Evolutionary conservation across 2,329 filamentous ascomycete species (phyloP).

Genomic region (Uncinocarpus reesii): DNA sequence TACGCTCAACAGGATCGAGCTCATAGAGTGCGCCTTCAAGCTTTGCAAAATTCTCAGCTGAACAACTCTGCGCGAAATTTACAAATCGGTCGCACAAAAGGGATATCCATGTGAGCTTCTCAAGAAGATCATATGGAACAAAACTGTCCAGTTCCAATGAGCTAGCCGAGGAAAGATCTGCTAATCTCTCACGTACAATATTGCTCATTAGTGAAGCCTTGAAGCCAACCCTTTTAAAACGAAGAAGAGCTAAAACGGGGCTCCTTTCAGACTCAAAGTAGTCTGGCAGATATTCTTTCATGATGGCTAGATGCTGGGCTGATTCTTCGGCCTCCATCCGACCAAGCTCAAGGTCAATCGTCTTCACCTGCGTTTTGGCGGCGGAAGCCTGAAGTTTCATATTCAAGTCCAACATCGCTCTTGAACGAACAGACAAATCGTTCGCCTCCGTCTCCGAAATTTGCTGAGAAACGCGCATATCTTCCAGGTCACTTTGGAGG

Average conservation of each 20-base stretch:
- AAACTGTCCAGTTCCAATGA: slow-evolving; percentile 65
- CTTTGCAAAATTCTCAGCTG: slow-evolving; percentile 63
- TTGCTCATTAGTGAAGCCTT: slow-evolving; percentile 70
- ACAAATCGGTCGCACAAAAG: slow-evolving; percentile 77
- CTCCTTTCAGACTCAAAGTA: slow-evolving; percentile 69
- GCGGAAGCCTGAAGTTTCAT: slow-evolving; percentile 85
- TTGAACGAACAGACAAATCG: slow-evolving; percentile 75
- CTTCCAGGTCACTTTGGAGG: slow-evolving; percentile 75
- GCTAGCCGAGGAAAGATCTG: slow-evolving; percentile 54
- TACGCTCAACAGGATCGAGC: slow-evolving; percentile 81
- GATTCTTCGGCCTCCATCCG: slow-evolving; percentile 83
- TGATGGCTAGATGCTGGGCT: slow-evolving; percentile 74
- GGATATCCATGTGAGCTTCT: slow-evolving; percentile 75
- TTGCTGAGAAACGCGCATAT: slow-evolving; percentile 83
- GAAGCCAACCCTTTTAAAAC: slow-evolving; percentile 79
- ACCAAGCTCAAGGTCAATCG: slow-evolving; percentile 80
- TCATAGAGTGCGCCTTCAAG: slow-evolving; percentile 77
- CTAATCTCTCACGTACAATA: slow-evolving; percentile 69
- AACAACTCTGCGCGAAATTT: slow-evolving; percentile 67
- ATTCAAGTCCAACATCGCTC: slow-evolving; percentile 94
- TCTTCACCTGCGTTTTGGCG: slow-evolving; percentile 84
- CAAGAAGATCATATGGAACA: slow-evolving; percentile 67
- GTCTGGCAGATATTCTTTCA: slow-evolving; percentile 81
- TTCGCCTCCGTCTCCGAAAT: slow-evolving; percentile 88
- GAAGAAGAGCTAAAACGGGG: slow-evolving; percentile 76